Evolutionary conservation across 1,284 basidiomycete genomes (phyloP).

Genomic region (Papiliotrema laurentii): DNA sequence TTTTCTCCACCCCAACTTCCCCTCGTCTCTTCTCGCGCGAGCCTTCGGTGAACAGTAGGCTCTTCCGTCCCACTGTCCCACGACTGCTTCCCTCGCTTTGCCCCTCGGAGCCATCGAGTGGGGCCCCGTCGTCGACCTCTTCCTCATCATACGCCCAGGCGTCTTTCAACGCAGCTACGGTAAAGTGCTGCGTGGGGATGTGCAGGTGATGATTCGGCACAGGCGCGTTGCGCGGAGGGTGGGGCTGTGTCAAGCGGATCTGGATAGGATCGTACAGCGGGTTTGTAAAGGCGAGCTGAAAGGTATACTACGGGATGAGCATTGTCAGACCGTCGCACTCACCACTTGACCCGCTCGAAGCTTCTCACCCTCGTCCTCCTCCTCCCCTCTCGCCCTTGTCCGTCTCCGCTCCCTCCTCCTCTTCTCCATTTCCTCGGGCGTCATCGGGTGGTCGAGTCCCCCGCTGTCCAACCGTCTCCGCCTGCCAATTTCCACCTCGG

Average conservation of each 20-base stretch:
- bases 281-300: conserved; percentile 84
- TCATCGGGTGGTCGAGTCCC: neutral
- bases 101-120: conserved; percentile 33
- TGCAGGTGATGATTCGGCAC: conserved; percentile 50
- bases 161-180: conserved; percentile 81
- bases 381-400: conserved; percentile 15
- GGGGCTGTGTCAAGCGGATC: conserved; percentile 66
- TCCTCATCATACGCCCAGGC: conserved; percentile 90
- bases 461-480: conserved; percentile 17
- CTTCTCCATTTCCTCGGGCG: conserved; percentile 19
- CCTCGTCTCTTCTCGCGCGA: conserved; percentile 11
- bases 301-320: conserved; percentile 57
- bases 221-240: conserved; percentile 29
- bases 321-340: conserved; percentile 6
- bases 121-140: conserved; percentile 71
- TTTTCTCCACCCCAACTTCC: conserved; percentile 44
- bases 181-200: conserved; percentile 68
- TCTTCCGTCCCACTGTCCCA: conserved; percentile 58
- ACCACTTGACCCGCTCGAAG: conserved; percentile 31
- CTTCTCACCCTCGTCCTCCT: conserved; percentile 27
- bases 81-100: conserved; percentile 18
- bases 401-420: conserved; percentile 20
- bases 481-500: conserved; percentile 67
- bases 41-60: conserved; percentile 14
- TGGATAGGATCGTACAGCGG: conserved; percentile 91